Evolutionary conservation across 140 eudicot species (phyloP).

Genomic region (Anethum foeniculum): DNA sequence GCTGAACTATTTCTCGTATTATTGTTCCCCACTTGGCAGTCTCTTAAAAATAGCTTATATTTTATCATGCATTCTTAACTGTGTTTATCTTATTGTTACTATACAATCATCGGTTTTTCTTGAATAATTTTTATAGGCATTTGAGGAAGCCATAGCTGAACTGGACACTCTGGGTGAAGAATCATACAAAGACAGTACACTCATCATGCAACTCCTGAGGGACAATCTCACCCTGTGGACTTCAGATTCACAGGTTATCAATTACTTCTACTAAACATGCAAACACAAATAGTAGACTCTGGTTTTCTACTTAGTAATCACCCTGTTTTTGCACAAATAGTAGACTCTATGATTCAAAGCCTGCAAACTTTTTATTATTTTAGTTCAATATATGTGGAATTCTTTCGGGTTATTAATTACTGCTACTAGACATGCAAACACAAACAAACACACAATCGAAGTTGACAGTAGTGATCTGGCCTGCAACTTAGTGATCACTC

Average conservation of each 20-base stretch:
- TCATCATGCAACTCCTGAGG: slow-evolving; percentile 44
- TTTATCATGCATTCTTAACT: neutral
- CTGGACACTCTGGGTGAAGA: slow-evolving; percentile 49
- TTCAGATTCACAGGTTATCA: slow-evolving; percentile 38
- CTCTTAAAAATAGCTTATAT: neutral
- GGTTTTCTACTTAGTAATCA: neutral
- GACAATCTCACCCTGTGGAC: slow-evolving; percentile 52
- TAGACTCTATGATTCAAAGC: neutral
- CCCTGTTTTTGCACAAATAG: neutral
- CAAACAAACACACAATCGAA: no score
- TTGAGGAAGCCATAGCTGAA: slow-evolving; percentile 50
- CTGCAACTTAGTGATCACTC: no score
- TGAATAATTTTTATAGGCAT: slow-evolving; percentile 26
- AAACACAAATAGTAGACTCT: neutral
- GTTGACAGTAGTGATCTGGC: no score
- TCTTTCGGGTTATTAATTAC: slow-evolving; percentile 13
- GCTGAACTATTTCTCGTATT: neutral
- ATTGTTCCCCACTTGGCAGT: neutral
- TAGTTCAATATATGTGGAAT: neutral
- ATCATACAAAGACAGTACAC: slow-evolving; percentile 51
- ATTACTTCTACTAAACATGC: neutral
- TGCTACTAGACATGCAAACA: no score
- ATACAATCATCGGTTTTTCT: neutral
- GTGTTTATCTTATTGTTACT: neutral
- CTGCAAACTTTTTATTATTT: neutral